Conservation (phyloP, 2,329 filamentous ascomycete genomes). For the Aspergillus novofumigatus region DNA sequence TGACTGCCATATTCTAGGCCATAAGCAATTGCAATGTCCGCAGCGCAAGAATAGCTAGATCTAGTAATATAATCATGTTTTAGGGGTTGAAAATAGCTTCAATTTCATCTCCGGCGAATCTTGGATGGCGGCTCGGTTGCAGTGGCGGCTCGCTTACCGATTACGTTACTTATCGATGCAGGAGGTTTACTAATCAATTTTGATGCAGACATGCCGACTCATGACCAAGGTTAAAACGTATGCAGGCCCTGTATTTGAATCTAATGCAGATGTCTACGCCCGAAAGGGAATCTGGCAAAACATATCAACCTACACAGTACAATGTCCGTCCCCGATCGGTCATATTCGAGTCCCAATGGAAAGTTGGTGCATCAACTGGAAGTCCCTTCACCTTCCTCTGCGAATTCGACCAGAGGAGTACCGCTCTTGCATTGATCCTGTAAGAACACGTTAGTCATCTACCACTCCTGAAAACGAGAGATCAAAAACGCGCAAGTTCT, state of each 20-base stretch:
- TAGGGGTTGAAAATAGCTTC: too few species aligned
- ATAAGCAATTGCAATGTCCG: too few species aligned
- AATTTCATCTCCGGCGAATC: too few species aligned
- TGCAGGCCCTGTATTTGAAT: neutral
- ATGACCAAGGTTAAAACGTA: neutral
- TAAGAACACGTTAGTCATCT: conserved; percentile 20
- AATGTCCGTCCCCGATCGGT: neutral
- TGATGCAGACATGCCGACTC: too few species aligned
- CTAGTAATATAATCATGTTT: too few species aligned
- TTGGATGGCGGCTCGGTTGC: too few species aligned
- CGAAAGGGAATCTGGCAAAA: neutral
- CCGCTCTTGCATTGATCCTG: conserved; percentile 76
- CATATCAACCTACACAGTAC: neutral
- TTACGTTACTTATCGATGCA: too few species aligned
- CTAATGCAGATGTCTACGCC: neutral
- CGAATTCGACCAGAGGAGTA: conserved; percentile 69
- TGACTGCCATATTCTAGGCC: too few species aligned
- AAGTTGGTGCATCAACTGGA: neutral
- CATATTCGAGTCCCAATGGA: neutral
- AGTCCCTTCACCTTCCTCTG: conserved; percentile 41
- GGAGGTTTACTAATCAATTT: too few species aligned
- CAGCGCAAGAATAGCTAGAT: too few species aligned
- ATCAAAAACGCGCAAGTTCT: conserved; percentile 1
- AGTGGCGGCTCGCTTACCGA: too few species aligned
- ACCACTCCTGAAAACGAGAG: neutral